These are phyloP conservation scores for Aspergillus asperescens DNA, from an alignment of 495 filamentous ascomycete genomes.

Conservation along the genomic window DNA sequence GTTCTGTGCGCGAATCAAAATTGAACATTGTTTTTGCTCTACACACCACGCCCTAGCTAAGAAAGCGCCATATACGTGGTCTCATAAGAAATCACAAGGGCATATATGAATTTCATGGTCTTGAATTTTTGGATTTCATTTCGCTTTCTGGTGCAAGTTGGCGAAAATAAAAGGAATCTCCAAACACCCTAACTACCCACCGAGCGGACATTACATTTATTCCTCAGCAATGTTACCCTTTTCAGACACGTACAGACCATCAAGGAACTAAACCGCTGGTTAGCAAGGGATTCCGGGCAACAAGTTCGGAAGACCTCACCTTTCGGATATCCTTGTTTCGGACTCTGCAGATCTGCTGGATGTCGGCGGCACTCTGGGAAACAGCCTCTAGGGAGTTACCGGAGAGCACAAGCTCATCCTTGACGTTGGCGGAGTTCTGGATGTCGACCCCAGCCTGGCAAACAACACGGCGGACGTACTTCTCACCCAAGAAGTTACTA, in stretches of 20 bases:
- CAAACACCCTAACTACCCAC: slow-evolving; percentile 38
- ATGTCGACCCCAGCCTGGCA: slow-evolving; percentile 89
- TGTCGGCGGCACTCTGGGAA: slow-evolving; percentile 95
- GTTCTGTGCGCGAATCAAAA: too few relatives aligned
- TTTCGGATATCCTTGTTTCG: slow-evolving; percentile 99
- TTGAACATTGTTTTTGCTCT: slow-evolving; percentile 18
- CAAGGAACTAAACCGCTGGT: slow-evolving; percentile 75
- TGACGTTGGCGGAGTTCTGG: slow-evolving; percentile 79
- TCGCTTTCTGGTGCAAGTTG: slow-evolving; percentile 45
- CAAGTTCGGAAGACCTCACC: slow-evolving; percentile 44
- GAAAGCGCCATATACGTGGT: slow-evolving; percentile 29
- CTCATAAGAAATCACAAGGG: slow-evolving; percentile 19
- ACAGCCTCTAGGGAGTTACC: slow-evolving; percentile 96
- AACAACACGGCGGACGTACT: slow-evolving; percentile 88
- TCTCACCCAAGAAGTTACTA: slow-evolving; percentile 99
- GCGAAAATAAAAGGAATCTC: slow-evolving; percentile 36
- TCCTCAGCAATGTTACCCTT: slow-evolving; percentile 84
- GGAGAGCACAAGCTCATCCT: slow-evolving; percentile 89
- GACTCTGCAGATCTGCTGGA: slow-evolving; percentile 98
- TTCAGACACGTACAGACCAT: slow-evolving; percentile 99
- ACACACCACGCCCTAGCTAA: slow-evolving; percentile 28
- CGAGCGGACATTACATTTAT: slow-evolving; percentile 39
- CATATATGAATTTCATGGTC: slow-evolving; percentile 35
- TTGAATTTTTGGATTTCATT: slow-evolving; percentile 40
- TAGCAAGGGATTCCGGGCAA: slow-evolving; percentile 19